phyloP scores from a whole-genome alignment of 257 asterid genomes.

The Gentiana dahurica region DNA sequence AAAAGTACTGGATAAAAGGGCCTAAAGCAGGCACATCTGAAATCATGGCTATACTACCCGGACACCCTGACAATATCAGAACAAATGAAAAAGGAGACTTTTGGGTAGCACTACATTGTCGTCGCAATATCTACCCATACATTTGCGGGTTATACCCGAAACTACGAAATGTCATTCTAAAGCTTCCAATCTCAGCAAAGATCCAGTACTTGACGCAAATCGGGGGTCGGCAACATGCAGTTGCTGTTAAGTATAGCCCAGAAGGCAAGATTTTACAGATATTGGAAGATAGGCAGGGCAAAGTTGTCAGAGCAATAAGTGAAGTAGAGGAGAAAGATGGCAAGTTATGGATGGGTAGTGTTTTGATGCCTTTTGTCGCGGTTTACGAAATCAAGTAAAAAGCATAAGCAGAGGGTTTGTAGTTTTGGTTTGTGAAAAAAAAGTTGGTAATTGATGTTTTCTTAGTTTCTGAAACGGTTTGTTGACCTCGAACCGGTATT shows the following conservation, averaged over 20 bases:
- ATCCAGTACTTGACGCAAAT: slow-evolving; percentile 61
- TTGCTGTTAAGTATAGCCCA: slow-evolving; percentile 57
- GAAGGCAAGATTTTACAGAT: slow-evolving; percentile 62
- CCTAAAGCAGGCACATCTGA: slow-evolving; percentile 60
- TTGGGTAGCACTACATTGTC: slow-evolving; percentile 85
- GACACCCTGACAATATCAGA: slow-evolving; percentile 77
- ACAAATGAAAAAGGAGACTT: slow-evolving; percentile 72
- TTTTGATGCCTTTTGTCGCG: slow-evolving; percentile 67
- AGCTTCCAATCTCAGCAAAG: slow-evolving; percentile 64
- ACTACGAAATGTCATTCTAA: slow-evolving; percentile 40
- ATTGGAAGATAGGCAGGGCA: slow-evolving; percentile 71
- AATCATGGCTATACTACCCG: slow-evolving; percentile 62
- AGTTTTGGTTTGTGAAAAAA: no score
- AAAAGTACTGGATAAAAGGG: slow-evolving; percentile 83
- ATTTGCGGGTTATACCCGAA: slow-evolving; percentile 39
- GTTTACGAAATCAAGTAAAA: slow-evolving; percentile 45
- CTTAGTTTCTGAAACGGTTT: no score
- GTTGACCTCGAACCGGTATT: no score
- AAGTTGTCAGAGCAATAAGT: slow-evolving; percentile 72
- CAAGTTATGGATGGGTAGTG: slow-evolving; percentile 93
- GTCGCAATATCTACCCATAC: slow-evolving; percentile 51
- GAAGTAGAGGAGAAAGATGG: slow-evolving; percentile 93
- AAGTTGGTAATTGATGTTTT: no score
- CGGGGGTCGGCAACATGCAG: slow-evolving; percentile 64
- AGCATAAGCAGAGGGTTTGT: not conserved